phyloP scores from a whole-genome alignment of 2,329 filamentous ascomycete species.

The Diaporthe amygdali region DNA sequence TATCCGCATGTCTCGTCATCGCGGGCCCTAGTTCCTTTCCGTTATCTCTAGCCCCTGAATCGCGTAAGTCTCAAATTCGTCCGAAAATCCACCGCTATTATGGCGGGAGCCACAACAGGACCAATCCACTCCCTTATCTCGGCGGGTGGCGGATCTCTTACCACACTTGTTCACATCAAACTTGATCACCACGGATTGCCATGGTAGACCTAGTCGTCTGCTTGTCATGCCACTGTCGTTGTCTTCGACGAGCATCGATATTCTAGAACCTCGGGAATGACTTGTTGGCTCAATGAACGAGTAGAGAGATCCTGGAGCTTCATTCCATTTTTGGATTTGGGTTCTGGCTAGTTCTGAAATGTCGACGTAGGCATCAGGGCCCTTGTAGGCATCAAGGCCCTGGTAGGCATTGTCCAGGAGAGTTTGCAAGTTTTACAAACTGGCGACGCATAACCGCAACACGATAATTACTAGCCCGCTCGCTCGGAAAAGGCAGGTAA shows the following conservation, averaged over 20 bases:
- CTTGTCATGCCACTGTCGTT: background rate
- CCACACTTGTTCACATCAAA: constrained; percentile 12
- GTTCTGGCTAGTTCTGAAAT: background rate
- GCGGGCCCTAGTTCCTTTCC: background rate
- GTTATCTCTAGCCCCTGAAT: constrained; percentile 14
- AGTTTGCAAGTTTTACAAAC: background rate
- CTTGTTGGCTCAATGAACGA: background rate
- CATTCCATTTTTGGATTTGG: background rate
- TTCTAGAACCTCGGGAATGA: background rate
- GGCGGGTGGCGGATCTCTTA: constrained; percentile 8
- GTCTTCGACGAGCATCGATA: background rate
- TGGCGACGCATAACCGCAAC: background rate
- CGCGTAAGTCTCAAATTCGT: constrained; percentile 9
- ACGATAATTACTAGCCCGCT: background rate
- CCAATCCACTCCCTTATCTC: constrained; percentile 19
- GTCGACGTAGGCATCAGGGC: background rate
- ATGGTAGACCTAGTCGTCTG: background rate
- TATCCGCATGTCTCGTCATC: background rate
- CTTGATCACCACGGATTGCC: background rate
- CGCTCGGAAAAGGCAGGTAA: too few relatives aligned
- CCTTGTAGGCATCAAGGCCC: too few relatives aligned
- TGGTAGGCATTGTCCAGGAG: background rate
- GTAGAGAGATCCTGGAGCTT: background rate
- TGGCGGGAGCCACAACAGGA: background rate
- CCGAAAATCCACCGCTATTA: background rate